Base-by-base conservation (phyloP, 352 stramenopile genomes). In the Pythium chondricola region DNA sequence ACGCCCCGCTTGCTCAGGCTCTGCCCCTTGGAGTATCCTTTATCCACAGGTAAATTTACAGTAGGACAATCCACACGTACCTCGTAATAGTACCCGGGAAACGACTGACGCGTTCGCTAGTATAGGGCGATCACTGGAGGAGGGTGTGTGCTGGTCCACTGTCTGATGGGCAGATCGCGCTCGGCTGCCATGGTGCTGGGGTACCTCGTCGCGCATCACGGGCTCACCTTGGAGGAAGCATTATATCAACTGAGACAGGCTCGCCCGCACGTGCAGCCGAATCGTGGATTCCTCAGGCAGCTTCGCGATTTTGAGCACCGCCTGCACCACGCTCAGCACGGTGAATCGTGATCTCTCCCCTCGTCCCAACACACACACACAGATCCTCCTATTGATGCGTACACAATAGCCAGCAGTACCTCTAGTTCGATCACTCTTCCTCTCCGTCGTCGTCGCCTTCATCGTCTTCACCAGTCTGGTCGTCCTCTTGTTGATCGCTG, bases 91-190 rank as follows among this genome's bases (percentile, higher is more conserved):
- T 21, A 29, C 37, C 8, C 18, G n/a, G n/a, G n/a, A n/a, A 43
- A 3, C 18, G 18, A 10, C 29, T 22, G 14, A 20, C 11, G 29
- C 18, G 22, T 13, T 32, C 24, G 26, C 4, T 33, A 18, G n/a
- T n/a, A n/a, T 43, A 87, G 72, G 7, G 69, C 73, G 2, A 42
- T 88, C 3, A 50, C 33, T 8, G 32, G 33, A 0, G 66, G 69
- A 27, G 71, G 73, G n/a, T 63, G 67, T 7, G 76, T 88, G 16
- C 72, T 91, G 22, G 76, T 93, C 37, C 82, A 93, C 44, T 93
- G 82, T 48, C 87, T 75, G 22, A 66, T 83, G 39, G 82, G 82
- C 2, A 61, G 67, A 3, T 87, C 73, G n/a, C 71, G 82, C 6
- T 90, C 78, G 3, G 73, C 69, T 18, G 75, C 78, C 0, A 67